phyloP scores from a whole-genome alignment of 805 yeast genomes.

The Lachancea fermentati region DNA sequence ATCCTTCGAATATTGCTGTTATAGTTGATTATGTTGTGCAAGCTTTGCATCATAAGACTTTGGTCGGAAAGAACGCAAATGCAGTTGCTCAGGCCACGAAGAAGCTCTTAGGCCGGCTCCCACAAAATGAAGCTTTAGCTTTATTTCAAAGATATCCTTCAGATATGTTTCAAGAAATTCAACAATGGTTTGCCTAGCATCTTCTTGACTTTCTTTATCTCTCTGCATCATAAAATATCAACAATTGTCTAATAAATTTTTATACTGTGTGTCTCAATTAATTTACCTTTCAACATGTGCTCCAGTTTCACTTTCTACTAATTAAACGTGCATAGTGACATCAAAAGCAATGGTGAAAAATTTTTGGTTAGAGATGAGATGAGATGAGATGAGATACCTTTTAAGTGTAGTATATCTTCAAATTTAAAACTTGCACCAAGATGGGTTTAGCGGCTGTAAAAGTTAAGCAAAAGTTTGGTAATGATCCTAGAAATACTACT shows the following conservation, averaged over 20 bases:
- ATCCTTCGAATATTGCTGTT: slow-evolving; percentile 45
- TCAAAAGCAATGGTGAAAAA: slow-evolving; percentile 4
- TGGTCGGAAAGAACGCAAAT: slow-evolving; percentile 68
- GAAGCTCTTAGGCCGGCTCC: slow-evolving; percentile 54
- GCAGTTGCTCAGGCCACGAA: slow-evolving; percentile 58
- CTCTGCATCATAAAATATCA: too few species aligned
- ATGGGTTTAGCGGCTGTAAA: slow-evolving; percentile 85
- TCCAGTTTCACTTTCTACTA: too few species aligned
- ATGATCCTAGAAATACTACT: slow-evolving; percentile 87
- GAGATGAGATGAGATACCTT: slow-evolving; percentile 10
- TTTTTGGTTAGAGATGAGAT: slow-evolving; percentile 13
- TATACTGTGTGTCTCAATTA: too few species aligned
- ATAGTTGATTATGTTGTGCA: slow-evolving; percentile 66
- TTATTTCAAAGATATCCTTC: slow-evolving; percentile 58
- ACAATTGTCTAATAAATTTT: too few species aligned
- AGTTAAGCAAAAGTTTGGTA: slow-evolving; percentile 78
- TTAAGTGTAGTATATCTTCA: background rate
- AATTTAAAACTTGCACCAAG: background rate
- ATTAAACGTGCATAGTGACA: too few species aligned
- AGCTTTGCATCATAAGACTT: slow-evolving; percentile 62
- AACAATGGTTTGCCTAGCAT: slow-evolving; percentile 48
- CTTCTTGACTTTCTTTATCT: too few species aligned
- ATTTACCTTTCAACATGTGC: too few species aligned
- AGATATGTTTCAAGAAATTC: slow-evolving; percentile 54
- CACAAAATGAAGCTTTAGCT: slow-evolving; percentile 63